Base-by-base conservation (phyloP, 805 yeast species). In the Ogataea nonfermentans region DNA sequence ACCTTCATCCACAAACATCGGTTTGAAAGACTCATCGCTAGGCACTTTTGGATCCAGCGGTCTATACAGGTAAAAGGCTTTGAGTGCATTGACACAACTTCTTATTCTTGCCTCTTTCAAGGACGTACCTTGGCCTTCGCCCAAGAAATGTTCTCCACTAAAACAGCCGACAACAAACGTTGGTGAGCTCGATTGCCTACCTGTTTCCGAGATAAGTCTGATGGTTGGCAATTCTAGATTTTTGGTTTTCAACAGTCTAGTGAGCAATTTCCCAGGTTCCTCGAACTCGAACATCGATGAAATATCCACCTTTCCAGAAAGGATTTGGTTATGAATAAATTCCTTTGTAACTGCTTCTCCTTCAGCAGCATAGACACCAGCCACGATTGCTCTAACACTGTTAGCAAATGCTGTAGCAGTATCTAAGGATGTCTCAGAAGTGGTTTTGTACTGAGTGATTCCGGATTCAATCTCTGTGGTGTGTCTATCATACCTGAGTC, bases 111-210 rank as follows among this genome's bases (percentile, higher is more conserved):
- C 96, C 66, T 93, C 98, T 49, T 76, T 78, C 54, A 93, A 69
- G 20, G 95, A 84, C 6, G 95, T 71, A 25, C 98, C 99, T 57
- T 84, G 88, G 29, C 96, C 96, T 64, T 93, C 97, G 36, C 97
- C 96, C 40, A 93, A 70, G 63, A 87, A 81, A 48, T 79, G 78
- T 10, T 72, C 71, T 24, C 96, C 98, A 42, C 84, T 73, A 62
- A 89, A 93, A 1, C 87, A 93, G 35, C 96, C 98, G 24, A 91
- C 95, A 10, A 91, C 84, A 52, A 78, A 93, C 26, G 89, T 82
- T 16, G 99, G 95, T 32, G 84, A 79, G 43, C 77, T 74, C 3
- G 96, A 79, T 54, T 73, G 69, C 64, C 99, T 78, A 62, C 99
- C 99, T 20, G 96, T 84, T 65, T 93, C 99, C 24, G 95, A 90